A percentile compares a stretch with the other conserved stretches of the same genome.
Evolutionary conservation across 177 flowering plant genomes (phyloP).

Genomic region (Tripterygium wilfordii): DNA sequence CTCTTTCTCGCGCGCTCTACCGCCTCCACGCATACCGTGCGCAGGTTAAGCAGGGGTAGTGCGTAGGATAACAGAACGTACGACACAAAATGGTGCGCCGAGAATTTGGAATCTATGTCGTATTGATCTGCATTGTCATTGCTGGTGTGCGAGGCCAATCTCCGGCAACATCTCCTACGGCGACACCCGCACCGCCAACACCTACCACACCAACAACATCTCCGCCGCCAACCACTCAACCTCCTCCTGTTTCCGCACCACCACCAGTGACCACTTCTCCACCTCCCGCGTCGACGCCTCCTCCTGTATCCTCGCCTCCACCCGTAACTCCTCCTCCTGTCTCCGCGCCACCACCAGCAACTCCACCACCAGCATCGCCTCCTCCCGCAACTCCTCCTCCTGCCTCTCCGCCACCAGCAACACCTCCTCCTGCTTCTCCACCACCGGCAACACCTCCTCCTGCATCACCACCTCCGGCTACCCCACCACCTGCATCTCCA

Average conservation of each 20-base stretch:
- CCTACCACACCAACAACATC: slow-evolving; percentile 3
- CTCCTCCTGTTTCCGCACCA: slow-evolving; percentile 10
- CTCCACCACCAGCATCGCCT: too few species aligned
- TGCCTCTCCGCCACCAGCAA: slow-evolving; percentile 22
- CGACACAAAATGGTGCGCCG: slow-evolving; percentile 20
- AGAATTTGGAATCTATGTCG: slow-evolving; percentile 5
- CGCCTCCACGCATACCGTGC: too few species aligned
- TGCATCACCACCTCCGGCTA: slow-evolving; percentile 11
- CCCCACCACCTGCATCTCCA: slow-evolving; percentile 15
- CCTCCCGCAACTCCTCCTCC: too few species aligned
- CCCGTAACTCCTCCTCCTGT: slow-evolving; percentile 11
- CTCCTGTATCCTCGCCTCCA: slow-evolving; percentile 12
- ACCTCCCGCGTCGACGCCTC: slow-evolving; percentile 7
- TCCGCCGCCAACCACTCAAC: slow-evolving; percentile 9
- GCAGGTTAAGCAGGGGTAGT: neutral
- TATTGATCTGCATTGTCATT: slow-evolving; percentile 44
- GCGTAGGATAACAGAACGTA: neutral
- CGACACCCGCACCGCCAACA: slow-evolving; percentile 19
- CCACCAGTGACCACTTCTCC: slow-evolving; percentile 6
- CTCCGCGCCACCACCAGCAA: too few species aligned
- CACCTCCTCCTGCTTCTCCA: slow-evolving; percentile 21
- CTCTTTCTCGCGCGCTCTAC: neutral
- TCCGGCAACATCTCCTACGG: slow-evolving; percentile 40
- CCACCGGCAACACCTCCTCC: slow-evolving; percentile 23
- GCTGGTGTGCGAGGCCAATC: slow-evolving; percentile 43